A percentile compares a stretch with the other conserved stretches of the same genome.
Evolutionary conservation across 202 grass and related monocot species (phyloP).

Genomic region (Tripidium arundinaceum): DNA sequence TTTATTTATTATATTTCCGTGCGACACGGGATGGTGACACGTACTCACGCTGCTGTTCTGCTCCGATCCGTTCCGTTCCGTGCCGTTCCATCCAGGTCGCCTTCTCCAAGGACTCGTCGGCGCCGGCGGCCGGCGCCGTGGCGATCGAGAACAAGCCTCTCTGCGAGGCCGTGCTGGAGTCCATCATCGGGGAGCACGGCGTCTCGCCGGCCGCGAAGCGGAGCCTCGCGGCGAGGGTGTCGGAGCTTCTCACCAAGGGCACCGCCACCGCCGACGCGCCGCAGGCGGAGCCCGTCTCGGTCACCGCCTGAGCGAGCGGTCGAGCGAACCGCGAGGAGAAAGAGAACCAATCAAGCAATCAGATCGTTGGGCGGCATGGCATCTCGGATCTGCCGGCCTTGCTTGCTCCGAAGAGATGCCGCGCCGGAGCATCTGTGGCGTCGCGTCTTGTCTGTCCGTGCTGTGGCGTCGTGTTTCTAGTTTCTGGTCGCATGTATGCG

Average conservation of each 20-base stretch:
- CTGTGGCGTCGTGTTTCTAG: too few species aligned
- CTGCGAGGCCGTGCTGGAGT: constrained; percentile 63
- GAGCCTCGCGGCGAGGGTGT: constrained; percentile 60
- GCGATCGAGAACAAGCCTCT: constrained; percentile 64
- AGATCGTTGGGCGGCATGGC: not conserved
- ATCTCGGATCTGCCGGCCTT: not conserved
- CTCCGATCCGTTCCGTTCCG: not conserved
- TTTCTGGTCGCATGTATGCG: too few species aligned
- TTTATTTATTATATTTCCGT: too few species aligned
- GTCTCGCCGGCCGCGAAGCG: constrained; percentile 74
- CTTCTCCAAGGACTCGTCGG: constrained; percentile 55
- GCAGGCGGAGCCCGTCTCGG: not conserved
- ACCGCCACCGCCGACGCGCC: not conserved
- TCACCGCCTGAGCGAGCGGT: constrained; percentile 3
- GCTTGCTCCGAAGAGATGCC: not conserved
- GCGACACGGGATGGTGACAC: not conserved
- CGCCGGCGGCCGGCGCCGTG: constrained; percentile 29
- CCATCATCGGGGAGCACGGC: constrained; percentile 82
- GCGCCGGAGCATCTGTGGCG: not conserved
- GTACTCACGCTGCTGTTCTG: not conserved
- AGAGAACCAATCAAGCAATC: not conserved
- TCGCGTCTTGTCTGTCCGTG: not conserved
- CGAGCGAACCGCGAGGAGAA: not conserved
- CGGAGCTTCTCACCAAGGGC: constrained; percentile 42
- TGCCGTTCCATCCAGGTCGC: constrained; percentile 41